Evolutionary conservation across 371 early-diverging fungal genomes (phyloP).

Genomic region (Apophysomyces trapeziformis): DNA sequence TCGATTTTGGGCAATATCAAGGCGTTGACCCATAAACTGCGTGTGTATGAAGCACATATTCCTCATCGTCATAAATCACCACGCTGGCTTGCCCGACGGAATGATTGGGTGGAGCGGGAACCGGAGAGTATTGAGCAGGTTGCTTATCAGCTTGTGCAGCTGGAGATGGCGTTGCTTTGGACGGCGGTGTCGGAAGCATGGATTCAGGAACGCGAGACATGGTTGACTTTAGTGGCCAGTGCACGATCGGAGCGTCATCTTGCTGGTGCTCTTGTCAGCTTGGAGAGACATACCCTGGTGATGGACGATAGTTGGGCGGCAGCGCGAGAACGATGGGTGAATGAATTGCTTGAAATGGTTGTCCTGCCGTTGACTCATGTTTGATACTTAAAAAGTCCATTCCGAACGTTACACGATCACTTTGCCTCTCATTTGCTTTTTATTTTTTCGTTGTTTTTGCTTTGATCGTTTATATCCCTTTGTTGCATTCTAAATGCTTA

Average conservation of each 20-base stretch:
- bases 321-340: constrained; percentile 43
- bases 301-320: constrained; percentile 44
- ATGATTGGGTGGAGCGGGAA: constrained; percentile 41
- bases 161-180: constrained; percentile 56
- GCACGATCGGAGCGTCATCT: constrained; percentile 51
- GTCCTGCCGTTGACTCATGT: constrained; percentile 49
- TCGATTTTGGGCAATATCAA: constrained; percentile 49
- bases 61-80: constrained; percentile 53
- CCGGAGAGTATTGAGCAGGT: constrained; percentile 47
- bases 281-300: constrained; percentile 54
- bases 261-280: constrained; percentile 47
- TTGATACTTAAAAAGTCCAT: constrained; percentile 9
- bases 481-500: too few relatives aligned
- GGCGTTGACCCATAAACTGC: constrained; percentile 35
- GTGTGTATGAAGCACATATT: constrained; percentile 47
- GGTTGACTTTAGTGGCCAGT: constrained; percentile 48
- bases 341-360: constrained; percentile 49
- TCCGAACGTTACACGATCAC: not conserved
- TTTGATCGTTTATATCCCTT: too few relatives aligned
- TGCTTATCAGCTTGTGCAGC: constrained; percentile 48
- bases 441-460: too few relatives aligned
- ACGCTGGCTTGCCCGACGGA: constrained; percentile 44
- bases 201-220: constrained; percentile 55
- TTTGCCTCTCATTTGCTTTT: too few relatives aligned
- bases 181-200: constrained; percentile 52